These are phyloP conservation scores for Penicillium occitanis DNA, from an alignment of 2,329 filamentous ascomycete species.

Conservation along the genomic window DNA sequence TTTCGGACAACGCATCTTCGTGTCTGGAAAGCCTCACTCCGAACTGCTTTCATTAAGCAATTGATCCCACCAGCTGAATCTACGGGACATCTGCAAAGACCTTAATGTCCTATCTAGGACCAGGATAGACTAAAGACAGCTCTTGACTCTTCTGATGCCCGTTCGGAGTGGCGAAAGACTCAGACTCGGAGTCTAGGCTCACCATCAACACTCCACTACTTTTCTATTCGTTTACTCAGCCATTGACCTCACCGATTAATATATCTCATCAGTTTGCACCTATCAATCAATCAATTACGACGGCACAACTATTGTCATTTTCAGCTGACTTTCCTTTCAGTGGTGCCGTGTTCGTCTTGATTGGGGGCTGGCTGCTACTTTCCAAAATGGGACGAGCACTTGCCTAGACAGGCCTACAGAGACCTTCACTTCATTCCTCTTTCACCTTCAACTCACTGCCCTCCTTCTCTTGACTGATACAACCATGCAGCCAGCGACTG, in stretches of 20 bases:
- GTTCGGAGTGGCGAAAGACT: background rate
- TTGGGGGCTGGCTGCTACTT: background rate
- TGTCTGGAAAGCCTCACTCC: background rate
- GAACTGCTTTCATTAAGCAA: background rate
- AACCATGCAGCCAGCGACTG: background rate
- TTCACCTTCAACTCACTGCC: background rate
- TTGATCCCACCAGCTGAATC: background rate
- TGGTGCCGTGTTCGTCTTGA: background rate
- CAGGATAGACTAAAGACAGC: background rate
- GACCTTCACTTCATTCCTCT: background rate
- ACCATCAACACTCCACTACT: background rate
- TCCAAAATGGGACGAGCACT: background rate
- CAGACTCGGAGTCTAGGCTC: background rate
- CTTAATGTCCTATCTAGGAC: background rate
- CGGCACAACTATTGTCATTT: background rate
- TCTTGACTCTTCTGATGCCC: background rate
- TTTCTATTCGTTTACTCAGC: background rate
- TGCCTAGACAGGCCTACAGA: background rate
- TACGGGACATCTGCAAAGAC: background rate
- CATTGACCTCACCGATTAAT: constrained; percentile 1
- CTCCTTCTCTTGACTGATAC: background rate
- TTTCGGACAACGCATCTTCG: background rate
- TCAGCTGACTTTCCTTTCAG: background rate
- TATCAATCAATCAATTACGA: background rate
- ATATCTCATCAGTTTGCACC: background rate